Conservation (phyloP, 2,329 filamentous ascomycete genomes). For the Pseudofabraea citricarpa region DNA sequence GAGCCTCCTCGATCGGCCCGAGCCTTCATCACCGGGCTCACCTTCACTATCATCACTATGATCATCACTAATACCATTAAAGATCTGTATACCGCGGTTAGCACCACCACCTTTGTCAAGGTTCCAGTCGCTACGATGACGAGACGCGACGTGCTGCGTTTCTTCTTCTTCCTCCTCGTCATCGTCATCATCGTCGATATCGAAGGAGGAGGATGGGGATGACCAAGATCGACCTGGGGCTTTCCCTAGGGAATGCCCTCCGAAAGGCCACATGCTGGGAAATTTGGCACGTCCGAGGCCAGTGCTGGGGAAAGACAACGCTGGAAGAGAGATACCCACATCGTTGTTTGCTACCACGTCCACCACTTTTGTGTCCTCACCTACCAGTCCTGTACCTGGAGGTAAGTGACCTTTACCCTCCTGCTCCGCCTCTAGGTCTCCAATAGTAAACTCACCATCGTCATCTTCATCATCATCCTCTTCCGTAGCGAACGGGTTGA, state of each 20-base stretch:
- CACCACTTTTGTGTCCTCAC: conserved; percentile 8
- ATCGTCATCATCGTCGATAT: conserved; percentile 1
- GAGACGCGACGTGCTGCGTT: too few species aligned
- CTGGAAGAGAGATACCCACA: conserved; percentile 19
- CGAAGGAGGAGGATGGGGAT: too few species aligned
- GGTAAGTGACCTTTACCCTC: conserved; percentile 18
- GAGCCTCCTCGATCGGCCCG: conserved; percentile 13
- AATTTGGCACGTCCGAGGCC: conserved; percentile 12
- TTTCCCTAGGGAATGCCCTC: background rate
- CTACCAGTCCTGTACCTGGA: conserved; percentile 7
- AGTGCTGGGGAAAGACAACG: background rate
- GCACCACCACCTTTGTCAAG: too few species aligned
- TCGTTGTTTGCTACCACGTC: conserved; percentile 11
- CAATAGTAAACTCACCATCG: conserved; percentile 22
- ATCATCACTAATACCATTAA: conserved; percentile 4
- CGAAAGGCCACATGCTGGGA: conserved; percentile 22
- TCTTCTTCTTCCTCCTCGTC: background rate
- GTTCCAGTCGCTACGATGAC: too few species aligned
- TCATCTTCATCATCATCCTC: conserved; percentile 24
- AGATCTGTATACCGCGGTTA: conserved; percentile 1
- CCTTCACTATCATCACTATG: conserved; percentile 18
- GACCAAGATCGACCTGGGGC: too few species aligned
- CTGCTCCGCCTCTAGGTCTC: conserved; percentile 23
- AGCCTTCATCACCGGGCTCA: conserved; percentile 6
- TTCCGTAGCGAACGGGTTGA: conserved; percentile 26